These are phyloP conservation scores for Immersiella caudata DNA, from an alignment of 495 filamentous ascomycete species.

Conservation along the genomic window DNA sequence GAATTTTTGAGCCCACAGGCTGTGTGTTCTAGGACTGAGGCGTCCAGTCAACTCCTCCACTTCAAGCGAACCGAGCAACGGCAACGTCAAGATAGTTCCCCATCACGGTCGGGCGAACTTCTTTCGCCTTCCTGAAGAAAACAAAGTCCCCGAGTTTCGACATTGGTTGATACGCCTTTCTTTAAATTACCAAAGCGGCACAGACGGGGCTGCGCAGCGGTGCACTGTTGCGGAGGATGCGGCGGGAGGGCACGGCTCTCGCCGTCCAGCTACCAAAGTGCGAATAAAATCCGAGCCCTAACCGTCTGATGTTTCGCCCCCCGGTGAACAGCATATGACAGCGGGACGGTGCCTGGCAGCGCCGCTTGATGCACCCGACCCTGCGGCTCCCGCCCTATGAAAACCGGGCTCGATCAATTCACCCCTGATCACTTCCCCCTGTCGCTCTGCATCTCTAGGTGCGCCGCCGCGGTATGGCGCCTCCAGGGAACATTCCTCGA, in stretches of 20 bases:
- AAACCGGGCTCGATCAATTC: not conserved
- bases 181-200: not conserved
- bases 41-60: constrained; percentile 11
- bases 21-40: constrained; percentile 24
- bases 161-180: not conserved
- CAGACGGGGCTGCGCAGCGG: not conserved
- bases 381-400: not conserved
- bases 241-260: not conserved
- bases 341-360: not conserved
- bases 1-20: not conserved
- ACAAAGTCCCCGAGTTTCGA: not conserved
- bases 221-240: not conserved
- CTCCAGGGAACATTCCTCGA: no score
- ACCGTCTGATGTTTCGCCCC: not conserved
- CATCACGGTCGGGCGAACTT: not conserved
- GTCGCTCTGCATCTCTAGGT: not conserved
- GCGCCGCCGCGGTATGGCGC: no score
- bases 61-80: not conserved
- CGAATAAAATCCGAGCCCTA: not conserved
- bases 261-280: not conserved
- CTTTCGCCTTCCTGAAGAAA: not conserved
- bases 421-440: not conserved
- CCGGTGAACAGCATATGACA: not conserved
- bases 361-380: not conserved
- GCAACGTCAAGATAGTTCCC: not conserved